Evolutionary conservation across 805 yeast species (phyloP), one percentile per base, ranked within the genome.

Genomic region (Yarrowia phangngaensis): DNA sequence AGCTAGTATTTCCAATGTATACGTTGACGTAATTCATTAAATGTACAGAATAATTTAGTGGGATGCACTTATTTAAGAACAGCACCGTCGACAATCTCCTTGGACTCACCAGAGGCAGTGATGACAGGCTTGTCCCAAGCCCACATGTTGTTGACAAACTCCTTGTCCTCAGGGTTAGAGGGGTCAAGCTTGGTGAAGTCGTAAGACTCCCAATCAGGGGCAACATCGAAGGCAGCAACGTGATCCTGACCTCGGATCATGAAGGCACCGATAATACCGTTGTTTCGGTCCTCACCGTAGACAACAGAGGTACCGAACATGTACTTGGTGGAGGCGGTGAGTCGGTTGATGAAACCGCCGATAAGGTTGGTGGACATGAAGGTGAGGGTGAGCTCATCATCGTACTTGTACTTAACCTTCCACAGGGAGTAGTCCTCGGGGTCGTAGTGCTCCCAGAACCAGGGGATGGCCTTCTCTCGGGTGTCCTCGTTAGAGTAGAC

Each of bases 161-260:
- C 84, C 71, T 76, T 82, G 75, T 77, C 85, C 66, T 78, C 92
- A 59, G 77, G 79, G 59, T 78, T 78, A 62, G 87, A 61, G 54
- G 82, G 77, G 67, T 90, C 97, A 64, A 90, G 75, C 75, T 85
- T 81, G 66, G 79, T 72, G 84, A 78, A 87, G 53, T 67, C 65
- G 75, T 86, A 90, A 41, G 96, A 86, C 74, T 90, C 97, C 95
- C 95, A 88, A 74, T 92, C 98, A 70, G 98, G 97, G 65, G 97
- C 98, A 69, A 92, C 97, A 58, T 90, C 84, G 65, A 90, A 87
- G 56, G 96, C 98, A 69, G 97, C 95, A 51, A 61, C 77, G 66
- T 61, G 72, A 55, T 90, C 95, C 72, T 90, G 86, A 63, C 98
- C 98, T 75, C 97, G 88, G 65, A 90, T 82, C 65, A 92, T 71